Base-by-base conservation (phyloP, 805 yeast species). In the Zygoascus bituminiphila region DNA sequence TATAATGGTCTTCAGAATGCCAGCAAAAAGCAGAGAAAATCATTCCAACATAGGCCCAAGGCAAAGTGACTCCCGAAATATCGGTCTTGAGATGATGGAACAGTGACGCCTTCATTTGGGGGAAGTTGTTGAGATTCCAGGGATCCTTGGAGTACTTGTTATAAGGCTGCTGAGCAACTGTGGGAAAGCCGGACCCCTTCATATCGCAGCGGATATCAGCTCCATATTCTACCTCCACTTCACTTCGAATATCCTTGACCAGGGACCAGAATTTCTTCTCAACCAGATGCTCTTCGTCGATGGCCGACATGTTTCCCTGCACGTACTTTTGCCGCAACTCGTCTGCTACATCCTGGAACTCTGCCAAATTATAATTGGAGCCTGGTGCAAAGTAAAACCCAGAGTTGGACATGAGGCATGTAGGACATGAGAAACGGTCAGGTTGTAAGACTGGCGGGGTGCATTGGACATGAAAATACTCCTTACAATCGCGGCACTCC, bases 1-100 rank as follows among this genome's bases (percentile, higher is more conserved):
- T 86, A 62, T 85, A 88, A 62, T 91, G 97, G 64, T 89, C 98
- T 60, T 89, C 98, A 50, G 85, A 83, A 63, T 91, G 97, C 96
- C 97, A 91, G 65, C 98, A 89, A 62, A 91, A 91, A 1, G 97
- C 87, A 1, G 95, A 84, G 58, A 88, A 80, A 44, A 87, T 72
- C 45, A 94, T 86, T 0, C 98, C 98, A 14, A 89, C 79, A 59
- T 89, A 89, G 2, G 88, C 75, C 98, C 98, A 89, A 0, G 98
- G 98, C 17, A 85, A 76, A 0, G 97, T 88, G 88, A 89, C 89
- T 0, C 98, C 98, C 0, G 95, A 82, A 2, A 91, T 57, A 40
- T 64, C 67, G 9, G 57, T 42, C 39, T 58, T 55, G 45, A 68
- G 57, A 44, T 61, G 54, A 23, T 62, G 57, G 44, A 67, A 62